phyloP scores from a whole-genome alignment of 768 basidiomycete species.

The Kwoniella bestiolae region DNA sequence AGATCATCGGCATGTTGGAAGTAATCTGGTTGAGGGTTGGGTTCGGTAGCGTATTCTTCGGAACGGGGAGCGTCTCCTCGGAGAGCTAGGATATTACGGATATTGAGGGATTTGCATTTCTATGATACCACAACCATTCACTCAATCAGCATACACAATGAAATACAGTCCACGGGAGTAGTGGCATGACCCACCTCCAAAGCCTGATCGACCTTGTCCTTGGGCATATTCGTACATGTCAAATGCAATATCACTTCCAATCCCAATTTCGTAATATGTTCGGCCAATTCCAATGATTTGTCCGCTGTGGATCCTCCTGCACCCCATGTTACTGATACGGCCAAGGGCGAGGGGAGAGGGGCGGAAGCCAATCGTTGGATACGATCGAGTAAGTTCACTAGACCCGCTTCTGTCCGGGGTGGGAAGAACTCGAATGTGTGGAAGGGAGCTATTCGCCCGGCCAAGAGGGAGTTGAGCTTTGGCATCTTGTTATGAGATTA shows the following conservation, averaged over 20 bases:
- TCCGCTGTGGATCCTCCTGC: constrained; percentile 92
- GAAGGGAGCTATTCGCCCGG: constrained; percentile 65
- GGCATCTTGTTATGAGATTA: constrained; percentile 18
- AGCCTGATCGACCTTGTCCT: constrained; percentile 54
- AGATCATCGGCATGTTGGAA: constrained; percentile 86
- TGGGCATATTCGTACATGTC: constrained; percentile 58
- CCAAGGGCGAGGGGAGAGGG: constrained; percentile 70
- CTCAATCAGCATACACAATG: neutral
- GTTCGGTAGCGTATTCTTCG: constrained; percentile 68
- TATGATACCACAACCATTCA: constrained; percentile 31
- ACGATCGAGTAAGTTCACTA: constrained; percentile 85
- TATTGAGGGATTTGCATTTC: constrained; percentile 79
- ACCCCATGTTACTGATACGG: constrained; percentile 95
- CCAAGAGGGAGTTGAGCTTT: constrained; percentile 69
- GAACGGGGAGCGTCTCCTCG: constrained; percentile 95
- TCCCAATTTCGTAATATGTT: constrained; percentile 47
- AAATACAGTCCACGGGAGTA: neutral
- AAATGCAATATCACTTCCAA: constrained; percentile 56
- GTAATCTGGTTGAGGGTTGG: constrained; percentile 38
- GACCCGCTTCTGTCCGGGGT: constrained; percentile 83
- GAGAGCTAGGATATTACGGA: constrained; percentile 87
- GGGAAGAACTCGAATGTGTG: constrained; percentile 98
- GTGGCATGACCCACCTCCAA: constrained; percentile 44
- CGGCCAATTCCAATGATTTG: constrained; percentile 82
- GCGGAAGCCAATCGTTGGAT: constrained; percentile 74